Base-by-base conservation (phyloP, 139 green algal species). In the Ettlia oleoabundans region DNA sequence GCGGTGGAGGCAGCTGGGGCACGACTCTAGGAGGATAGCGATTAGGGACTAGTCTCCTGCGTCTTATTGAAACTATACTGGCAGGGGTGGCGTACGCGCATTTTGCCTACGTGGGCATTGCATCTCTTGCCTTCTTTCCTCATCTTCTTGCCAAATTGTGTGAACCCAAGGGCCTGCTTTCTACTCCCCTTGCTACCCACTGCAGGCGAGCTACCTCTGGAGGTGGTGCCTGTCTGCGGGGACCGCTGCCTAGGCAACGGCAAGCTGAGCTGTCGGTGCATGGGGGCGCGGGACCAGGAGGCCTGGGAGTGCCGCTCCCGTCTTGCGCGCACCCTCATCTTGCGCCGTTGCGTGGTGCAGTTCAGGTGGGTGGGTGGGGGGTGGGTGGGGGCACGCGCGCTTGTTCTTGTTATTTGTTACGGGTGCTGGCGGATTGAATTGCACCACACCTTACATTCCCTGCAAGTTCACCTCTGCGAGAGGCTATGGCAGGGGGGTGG, bases 221-320 rank as follows among this genome's bases (percentile, higher is more conserved):
- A 95, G 87, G 74, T 93, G 51, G 91, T 96, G 62, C 92, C 93
- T 0, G 67, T 90, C 28, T 96, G 92, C 58, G 81, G 86, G 9
- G 83, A 92, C 70, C 38, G 76, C 19, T 69, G 65, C 82, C 42
- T 75, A 35, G 63, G 67, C 42, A 85, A 77, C 51, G 66, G 77
- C 84, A 69, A 83, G 79, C 80, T 78, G 65, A 72, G 77, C 7
- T 94, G 91, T 78, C 76, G 86, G 37, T 95, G 91, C 85, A 91
- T 95, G 88, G 79, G 80, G 7, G 40, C 41, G 2, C 62, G 69
- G 1, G 91, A 94, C 66, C 89, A 94, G 84, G 92, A 94, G 82
- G 85, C 87, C 6, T 93, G 90, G 88, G 92, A 95, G 84, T 96
- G 92, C 84, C 84, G 88, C 42, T 93, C 88, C 42, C 79, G 84